Base-by-base conservation (phyloP, 306 rosid species). In the Phaseolus lunatus region DNA sequence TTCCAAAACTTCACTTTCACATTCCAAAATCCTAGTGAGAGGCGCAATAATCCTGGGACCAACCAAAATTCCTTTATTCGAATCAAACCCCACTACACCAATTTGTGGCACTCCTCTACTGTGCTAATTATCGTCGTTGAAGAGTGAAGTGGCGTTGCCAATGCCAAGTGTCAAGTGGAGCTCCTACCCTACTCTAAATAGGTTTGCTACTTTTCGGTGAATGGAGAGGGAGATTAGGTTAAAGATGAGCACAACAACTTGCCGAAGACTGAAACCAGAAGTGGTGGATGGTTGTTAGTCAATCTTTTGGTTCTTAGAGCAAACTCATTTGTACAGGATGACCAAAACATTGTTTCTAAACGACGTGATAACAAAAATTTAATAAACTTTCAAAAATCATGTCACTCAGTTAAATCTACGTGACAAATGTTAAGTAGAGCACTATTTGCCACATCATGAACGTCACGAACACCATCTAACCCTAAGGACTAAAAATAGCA, bases 201-300 rank as follows among this genome's bases (percentile, higher is more conserved):
- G 81, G 37, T 73, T 15, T 88, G 88, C 98, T 97, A 93, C 84
- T 89, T 93, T 47, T 80, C 90, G 9, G 91, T 63, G 66, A 93
- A 82, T 82, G 31, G 96, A 89, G 49, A 84, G 89, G 16, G 89
- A 83, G 24, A 93, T 91, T 80, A 91, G 24, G 6, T 90, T 88
- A 1, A 92, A 80, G 13, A 87, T 16, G 35, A 85, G 72, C 52
- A 86, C 79, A 2, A 87, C 44, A 7, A 78, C 69, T 81, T 26
- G 85, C 77, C 86, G 91, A 73, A 88, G 85, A 78, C 27, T 43
- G 24, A 86, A 76, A 7, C 74, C 75, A 58, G 78, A 73, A 63
- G 78, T 49, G 56, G 37, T 31, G 6, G 37, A 31, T 31, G 37
- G 37, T 31, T 31, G 7, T 31, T 31, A 5, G 37, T 78, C 81